Percentiles rank a stretch among this genome's conserved stretches.
phyloP scores from a whole-genome alignment of 306 rosid genomes.

The Lagenaria siceraria region DNA sequence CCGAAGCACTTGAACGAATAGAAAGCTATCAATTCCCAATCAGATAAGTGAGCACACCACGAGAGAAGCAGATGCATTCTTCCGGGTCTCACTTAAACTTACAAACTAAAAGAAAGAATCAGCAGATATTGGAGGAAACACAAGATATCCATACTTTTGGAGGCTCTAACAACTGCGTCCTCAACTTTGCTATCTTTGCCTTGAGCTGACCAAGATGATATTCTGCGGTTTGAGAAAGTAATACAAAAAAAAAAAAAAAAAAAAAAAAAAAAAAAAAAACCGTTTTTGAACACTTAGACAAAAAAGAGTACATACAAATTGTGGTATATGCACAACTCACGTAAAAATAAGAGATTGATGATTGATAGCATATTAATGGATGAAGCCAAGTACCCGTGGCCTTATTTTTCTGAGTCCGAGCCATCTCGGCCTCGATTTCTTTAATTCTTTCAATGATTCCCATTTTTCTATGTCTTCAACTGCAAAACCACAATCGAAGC shows the following conservation, averaged over 20 bases:
- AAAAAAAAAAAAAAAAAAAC: too few species aligned
- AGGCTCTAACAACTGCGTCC: conserved; percentile 96
- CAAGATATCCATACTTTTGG: conserved; percentile 48
- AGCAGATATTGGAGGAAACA: neutral
- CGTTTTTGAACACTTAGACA: neutral
- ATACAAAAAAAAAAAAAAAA: neutral
- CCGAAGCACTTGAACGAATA: neutral
- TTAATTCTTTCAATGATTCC: conserved; percentile 93
- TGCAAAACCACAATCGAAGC: conserved; percentile 13
- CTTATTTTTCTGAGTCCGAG: conserved; percentile 97
- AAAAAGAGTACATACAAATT: neutral
- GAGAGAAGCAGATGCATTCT: neutral
- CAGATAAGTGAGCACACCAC: neutral
- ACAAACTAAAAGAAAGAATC: neutral
- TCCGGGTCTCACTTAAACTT: neutral
- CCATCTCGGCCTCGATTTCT: conserved; percentile 99
- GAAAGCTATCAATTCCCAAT: neutral
- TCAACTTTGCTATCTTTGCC: conserved; percentile 92
- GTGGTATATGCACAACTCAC: neutral
- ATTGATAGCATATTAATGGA: neutral
- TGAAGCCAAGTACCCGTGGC: conserved; percentile 53
- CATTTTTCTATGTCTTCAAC: conserved; percentile 38
- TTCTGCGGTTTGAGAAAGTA: conserved; percentile 30
- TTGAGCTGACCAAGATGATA: conserved; percentile 99
- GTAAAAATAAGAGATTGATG: neutral